Conservation (phyloP, 495 filamentous ascomycete species). For the Aspergillus sparsus region DNA sequence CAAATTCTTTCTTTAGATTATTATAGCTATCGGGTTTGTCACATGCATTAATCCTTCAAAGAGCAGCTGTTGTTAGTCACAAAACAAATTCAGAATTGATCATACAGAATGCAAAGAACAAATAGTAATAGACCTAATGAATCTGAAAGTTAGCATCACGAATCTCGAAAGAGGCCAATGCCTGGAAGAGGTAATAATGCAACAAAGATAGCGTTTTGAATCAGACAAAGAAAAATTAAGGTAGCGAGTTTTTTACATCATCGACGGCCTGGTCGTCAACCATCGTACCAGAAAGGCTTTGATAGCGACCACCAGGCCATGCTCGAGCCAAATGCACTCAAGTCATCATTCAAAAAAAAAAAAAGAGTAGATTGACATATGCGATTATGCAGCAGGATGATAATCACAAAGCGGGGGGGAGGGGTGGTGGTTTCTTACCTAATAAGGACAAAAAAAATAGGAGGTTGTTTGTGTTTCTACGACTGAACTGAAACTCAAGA, state of each 20-base stretch:
- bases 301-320: constrained; percentile 54
- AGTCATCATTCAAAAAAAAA: constrained; percentile 77
- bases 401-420: constrained; percentile 22
- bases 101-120: constrained; percentile 11
- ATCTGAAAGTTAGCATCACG: constrained; percentile 19
- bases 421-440: constrained; percentile 34
- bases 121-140: constrained; percentile 14
- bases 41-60: constrained; percentile 85
- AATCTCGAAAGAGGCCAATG: background rate
- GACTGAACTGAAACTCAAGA: constrained; percentile 15
- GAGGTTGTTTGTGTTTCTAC: constrained; percentile 14
- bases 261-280: constrained; percentile 57
- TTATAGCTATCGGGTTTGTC: constrained; percentile 85
- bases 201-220: constrained; percentile 6
- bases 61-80: constrained; percentile 35
- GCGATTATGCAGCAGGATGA: too few species aligned
- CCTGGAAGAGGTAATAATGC: constrained; percentile 1
- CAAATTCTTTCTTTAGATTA: constrained; percentile 72
- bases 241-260: constrained; percentile 99
- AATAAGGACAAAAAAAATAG: constrained; percentile 20
- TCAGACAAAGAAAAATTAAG: constrained; percentile 87
- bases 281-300: constrained; percentile 55
- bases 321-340: constrained; percentile 99
- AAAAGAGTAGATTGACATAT: background rate
- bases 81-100: constrained; percentile 19